Base-by-base conservation (phyloP, 495 filamentous ascomycete genomes). In the Xylaria palmicola region DNA sequence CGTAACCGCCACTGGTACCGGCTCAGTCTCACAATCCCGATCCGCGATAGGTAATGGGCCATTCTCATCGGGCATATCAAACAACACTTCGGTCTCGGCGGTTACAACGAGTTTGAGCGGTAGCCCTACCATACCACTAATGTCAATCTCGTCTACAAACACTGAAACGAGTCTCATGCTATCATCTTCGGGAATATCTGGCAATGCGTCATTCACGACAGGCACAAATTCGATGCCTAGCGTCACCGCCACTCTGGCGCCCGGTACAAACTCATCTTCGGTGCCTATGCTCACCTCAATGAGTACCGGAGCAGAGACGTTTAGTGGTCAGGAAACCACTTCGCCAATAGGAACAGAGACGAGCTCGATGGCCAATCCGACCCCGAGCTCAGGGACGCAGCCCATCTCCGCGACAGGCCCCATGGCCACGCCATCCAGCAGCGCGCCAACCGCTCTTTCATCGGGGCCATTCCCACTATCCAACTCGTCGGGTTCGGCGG, bases 381-480 rank as follows among this genome's bases (percentile, higher is more conserved):
- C 12, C 15, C 36, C 36, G 15, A 43, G 45, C 51, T 51, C 57
- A 45, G 27, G 36, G 27, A n/a, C 57, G 15, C 27, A 36, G 30
- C 29, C 4, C 32, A 32, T 15, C 20, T 44, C 57, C 24, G n/a
- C 36, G 24, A 53, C 48, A 10, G 36, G 47, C 37, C 36, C 48
- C 17, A 37, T 29, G n/a, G 37, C 45, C 15, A 32, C 26, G 37
- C 27, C 55, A 6, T 58, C 43, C 17, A 49, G 19, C 17, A 10
- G 29, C 43, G 12, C 41, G 2, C 22, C 43, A 12, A 24, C 41
- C 20, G 43, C 41, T 39, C 24, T 50, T 12, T 62, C 67, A 8
- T 69, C 72, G n/a, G 62, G 61, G 17, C 62, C 69, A 7, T 72
- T 67, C 37, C 65, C 72, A 15, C 47, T 63, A 20, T 64, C 62